Evolutionary conservation across 139 green algal genomes (phyloP), one percentile per base, ranked within the genome.

Genomic region (Pleodorina starrii): DNA sequence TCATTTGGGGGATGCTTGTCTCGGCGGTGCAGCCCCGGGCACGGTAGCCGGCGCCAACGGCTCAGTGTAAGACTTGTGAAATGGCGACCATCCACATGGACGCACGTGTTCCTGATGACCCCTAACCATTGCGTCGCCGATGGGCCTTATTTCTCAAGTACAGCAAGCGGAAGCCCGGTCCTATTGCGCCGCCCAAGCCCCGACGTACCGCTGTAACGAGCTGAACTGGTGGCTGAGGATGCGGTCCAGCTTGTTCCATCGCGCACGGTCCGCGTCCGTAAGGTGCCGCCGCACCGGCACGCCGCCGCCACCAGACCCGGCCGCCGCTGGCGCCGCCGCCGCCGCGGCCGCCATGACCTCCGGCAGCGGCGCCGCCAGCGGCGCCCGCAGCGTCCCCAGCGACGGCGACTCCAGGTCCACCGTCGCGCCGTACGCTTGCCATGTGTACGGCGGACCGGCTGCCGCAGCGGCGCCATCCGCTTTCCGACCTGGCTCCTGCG

Each of bases 161-260:
- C 54, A 66, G 7, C 7, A 9, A 21, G 29, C 21, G 5, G 21
- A 9, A 32, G 54, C 54, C 54, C 54, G 29, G 21, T 5, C 54
- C 54, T 21, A 21, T 25, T 5, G 5, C 3, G 54, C 54, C 21
- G 54, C 54, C 25, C 54, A 66, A 21, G 51, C 14, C 51, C 21
- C 54, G 7, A 36, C 82, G 0, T 43, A 88, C 82, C 82, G 46
- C 43, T 88, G 82, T 43, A 88, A 46, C n/a, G 82, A 88, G 66
- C 66, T 68, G 66, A 88, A 88, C 32, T 88, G 82, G 82, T 88
- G 60, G 2, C 32, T 54, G 32, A 88, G 82, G 46, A 88, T 88
- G 66, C 82, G 82, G 82, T 88, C 82, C 32, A 88, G 82, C 32
- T 88, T 88, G 68, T 46, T 88, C 82, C 82, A 88, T 0, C 82